A percentile compares a stretch with the other conserved stretches of the same genome.
Evolutionary conservation across 768 basidiomycete species (phyloP).

Genomic region (Panaeolus cyanescens): DNA sequence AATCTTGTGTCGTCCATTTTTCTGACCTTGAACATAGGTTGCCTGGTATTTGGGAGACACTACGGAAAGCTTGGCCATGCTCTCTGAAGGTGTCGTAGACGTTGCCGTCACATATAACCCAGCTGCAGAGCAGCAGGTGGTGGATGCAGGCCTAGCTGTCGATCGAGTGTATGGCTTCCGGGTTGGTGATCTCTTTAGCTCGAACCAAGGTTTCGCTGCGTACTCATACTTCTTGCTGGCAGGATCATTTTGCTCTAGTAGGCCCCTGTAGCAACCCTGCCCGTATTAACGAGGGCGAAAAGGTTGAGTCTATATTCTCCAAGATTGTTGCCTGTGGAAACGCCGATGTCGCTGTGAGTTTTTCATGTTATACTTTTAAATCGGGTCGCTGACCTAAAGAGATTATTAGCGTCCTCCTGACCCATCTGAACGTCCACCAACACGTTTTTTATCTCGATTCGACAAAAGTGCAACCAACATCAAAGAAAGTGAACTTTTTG

Average conservation of each 20-base stretch:
- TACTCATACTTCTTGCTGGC: neutral
- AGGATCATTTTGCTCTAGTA: constrained; percentile 56
- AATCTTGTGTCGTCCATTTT: neutral
- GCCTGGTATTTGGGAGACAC: constrained; percentile 62
- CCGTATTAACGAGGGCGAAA: constrained; percentile 29
- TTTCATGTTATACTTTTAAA: neutral
- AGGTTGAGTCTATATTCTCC: constrained; percentile 45
- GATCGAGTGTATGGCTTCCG: constrained; percentile 45
- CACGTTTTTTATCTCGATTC: constrained; percentile 55
- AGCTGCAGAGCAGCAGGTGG: constrained; percentile 45
- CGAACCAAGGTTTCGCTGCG: neutral
- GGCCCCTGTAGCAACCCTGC: constrained; percentile 52
- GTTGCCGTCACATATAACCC: constrained; percentile 55
- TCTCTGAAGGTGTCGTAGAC: constrained; percentile 45
- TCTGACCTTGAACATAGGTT: constrained; percentile 32
- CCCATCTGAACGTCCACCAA: constrained; percentile 31
- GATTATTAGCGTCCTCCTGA: constrained; percentile 24
- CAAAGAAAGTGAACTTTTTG: constrained; percentile 53
- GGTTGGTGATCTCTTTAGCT: constrained; percentile 26
- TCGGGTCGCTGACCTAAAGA: neutral
- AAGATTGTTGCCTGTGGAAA: constrained; percentile 49
- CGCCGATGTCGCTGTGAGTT: constrained; percentile 37
- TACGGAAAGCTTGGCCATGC: constrained; percentile 46
- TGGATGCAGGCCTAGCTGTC: constrained; percentile 31
- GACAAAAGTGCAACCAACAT: constrained; percentile 65